These are phyloP conservation scores for Diplosphaera chodatii DNA, from an alignment of 139 green algal species.

Conservation along the genomic window DNA sequence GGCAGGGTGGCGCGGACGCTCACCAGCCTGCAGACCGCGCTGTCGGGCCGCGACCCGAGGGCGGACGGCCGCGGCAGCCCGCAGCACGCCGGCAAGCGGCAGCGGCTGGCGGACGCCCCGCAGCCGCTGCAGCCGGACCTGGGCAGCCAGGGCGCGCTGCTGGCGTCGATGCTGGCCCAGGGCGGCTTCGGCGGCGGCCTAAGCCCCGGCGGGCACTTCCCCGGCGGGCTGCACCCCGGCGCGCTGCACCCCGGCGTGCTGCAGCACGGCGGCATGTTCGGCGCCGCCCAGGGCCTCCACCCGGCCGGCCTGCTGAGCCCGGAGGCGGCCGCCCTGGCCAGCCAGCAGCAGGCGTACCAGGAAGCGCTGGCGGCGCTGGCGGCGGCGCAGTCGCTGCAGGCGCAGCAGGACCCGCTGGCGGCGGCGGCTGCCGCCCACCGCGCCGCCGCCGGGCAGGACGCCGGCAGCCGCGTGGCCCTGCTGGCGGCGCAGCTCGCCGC, in stretches of 20 bases:
- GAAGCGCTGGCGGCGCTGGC: neutral
- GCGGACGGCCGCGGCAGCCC: no score
- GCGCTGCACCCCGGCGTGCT: no score
- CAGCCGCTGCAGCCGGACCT: neutral
- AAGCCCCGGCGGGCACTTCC: no score
- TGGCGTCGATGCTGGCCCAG: neutral
- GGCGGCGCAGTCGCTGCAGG: neutral
- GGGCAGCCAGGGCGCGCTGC: neutral
- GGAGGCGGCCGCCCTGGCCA: no score
- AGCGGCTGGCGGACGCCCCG: neutral
- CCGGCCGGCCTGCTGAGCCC: no score
- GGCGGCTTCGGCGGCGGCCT: no score
- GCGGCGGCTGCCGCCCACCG: neutral
- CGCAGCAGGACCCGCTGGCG: neutral
- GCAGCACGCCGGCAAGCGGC: neutral
- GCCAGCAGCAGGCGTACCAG: neutral
- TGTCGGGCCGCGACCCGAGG: neutral
- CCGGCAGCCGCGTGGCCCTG: no score
- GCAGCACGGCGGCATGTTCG: no score
- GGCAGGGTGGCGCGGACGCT: neutral
- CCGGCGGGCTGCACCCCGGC: no score
- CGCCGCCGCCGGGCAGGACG: neutral
- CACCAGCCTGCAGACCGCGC: neutral
- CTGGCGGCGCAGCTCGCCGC: neutral
- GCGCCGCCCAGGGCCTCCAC: no score